These are phyloP conservation scores for Colletotrichum sp. DNA, from an alignment of 2,329 filamentous ascomycete genomes.

Conservation along the genomic window DNA sequence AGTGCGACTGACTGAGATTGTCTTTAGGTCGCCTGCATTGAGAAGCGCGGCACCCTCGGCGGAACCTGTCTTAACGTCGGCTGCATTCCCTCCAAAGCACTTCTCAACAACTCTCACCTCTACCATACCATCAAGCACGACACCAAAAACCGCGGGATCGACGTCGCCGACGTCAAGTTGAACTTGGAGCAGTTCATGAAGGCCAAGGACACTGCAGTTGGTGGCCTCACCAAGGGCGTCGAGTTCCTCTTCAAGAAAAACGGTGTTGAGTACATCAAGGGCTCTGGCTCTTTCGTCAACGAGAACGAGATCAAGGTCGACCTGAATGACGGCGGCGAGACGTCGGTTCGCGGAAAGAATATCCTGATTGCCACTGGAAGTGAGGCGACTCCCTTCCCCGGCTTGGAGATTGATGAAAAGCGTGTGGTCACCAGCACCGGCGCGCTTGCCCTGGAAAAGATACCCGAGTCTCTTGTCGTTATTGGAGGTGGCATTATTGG, in stretches of 20 bases:
- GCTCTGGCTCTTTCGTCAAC: conserved; percentile 83
- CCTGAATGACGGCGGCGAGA: conserved; percentile 90
- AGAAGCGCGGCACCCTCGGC: conserved; percentile 94
- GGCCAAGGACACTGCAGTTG: conserved; percentile 92
- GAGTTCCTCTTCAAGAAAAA: conserved; percentile 99
- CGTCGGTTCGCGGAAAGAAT: conserved; percentile 88
- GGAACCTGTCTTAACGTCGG: conserved; percentile 99
- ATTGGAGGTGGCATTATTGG: conserved; percentile 99
- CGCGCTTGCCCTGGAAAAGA: conserved; percentile 85
- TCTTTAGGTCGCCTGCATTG: conserved; percentile 87
- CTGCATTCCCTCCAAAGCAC: conserved; percentile 98
- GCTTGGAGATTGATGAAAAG: conserved; percentile 96
- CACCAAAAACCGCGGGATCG: conserved; percentile 95
- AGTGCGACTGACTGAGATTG: not conserved
- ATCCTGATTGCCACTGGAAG: conserved; percentile 97
- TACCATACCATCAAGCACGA: conserved; percentile 98
- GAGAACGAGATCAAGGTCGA: conserved; percentile 92
- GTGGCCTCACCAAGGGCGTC: conserved; percentile 91
- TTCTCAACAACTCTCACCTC: conserved; percentile 98
- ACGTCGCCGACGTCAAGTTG: conserved; percentile 95
- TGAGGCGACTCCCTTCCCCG: conserved; percentile 95
- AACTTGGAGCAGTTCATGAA: conserved; percentile 98
- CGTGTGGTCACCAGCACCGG: conserved; percentile 96
- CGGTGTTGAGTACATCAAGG: conserved; percentile 97
- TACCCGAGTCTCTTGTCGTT: conserved; percentile 95